A percentile compares a stretch with the other conserved stretches of the same genome.
Evolutionary conservation across 2,329 filamentous ascomycete species (phyloP).

Genomic region (Xylariaceae sp.): DNA sequence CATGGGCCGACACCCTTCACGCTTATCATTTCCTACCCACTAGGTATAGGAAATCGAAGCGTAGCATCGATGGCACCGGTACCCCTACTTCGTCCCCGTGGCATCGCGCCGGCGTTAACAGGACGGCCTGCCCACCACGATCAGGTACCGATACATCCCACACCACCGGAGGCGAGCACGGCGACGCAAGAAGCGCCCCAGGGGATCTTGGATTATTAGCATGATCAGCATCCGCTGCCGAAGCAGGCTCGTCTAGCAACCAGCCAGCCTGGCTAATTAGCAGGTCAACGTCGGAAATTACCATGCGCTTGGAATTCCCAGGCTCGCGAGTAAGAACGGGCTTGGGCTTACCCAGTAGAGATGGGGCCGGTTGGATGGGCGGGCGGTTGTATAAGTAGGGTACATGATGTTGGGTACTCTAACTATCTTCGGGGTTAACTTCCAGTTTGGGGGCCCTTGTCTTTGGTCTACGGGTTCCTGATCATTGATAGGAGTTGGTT

Average conservation of each 20-base stretch:
- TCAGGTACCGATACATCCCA: background rate
- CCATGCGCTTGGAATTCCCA: conserved; percentile 5
- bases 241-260: background rate
- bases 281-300: conserved; percentile 11
- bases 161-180: background rate
- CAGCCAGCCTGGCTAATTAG: no score
- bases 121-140: background rate
- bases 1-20: background rate
- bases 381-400: no score
- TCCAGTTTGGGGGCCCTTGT: background rate
- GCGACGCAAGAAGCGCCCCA: background rate
- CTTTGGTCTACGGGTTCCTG: background rate
- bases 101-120: background rate
- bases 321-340: background rate
- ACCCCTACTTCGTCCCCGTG: background rate
- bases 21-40: no score
- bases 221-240: conserved; percentile 2
- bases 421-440: background rate
- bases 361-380: no score
- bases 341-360: no score
- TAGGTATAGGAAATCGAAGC: background rate
- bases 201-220: background rate
- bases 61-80: background rate
- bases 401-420: no score
- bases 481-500: conserved; percentile 2